Evolutionary conservation across 2,329 filamentous ascomycete species (phyloP), one percentile per base, ranked within the genome.

Genomic region (Harringtonia aguacate): DNA sequence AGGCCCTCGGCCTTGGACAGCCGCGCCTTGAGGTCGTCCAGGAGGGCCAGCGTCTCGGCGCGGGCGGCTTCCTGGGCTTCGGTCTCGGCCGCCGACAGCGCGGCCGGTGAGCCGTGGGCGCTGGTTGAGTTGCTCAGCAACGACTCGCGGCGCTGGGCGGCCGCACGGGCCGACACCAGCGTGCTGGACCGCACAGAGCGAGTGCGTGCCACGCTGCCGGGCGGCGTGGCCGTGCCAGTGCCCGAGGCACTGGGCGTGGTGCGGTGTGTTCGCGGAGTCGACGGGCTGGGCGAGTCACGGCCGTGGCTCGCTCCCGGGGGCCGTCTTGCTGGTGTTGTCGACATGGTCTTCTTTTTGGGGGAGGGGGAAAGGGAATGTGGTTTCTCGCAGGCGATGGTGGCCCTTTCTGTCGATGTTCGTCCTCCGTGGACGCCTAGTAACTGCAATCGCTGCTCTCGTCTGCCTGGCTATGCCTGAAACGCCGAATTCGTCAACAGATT

Each of bases 21-120:
- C 46, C 86, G 80, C 51, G 87, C 80, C 64, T 87, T 88, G 47
- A 95, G 68, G 51, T 95, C 88, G 51, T 94, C 86, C 46, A 95
- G 73, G 45, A 85, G 68, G 15, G 85, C 81, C 35, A 86, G 72
- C 49, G 84, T 81, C 62, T 92, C 87, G 17, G 86, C 87, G 53
- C 84, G 80, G 49, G 81, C 80, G 41, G 89, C 84, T 51, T 87
- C 75, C 45, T 86, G 80, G 29, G 69, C 69, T 48, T 74, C 72
- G 41, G 41, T 54, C 47, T 17, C 50, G 36, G 22, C 45, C 15
- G 38, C 42, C 5, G 36, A 17, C 30, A 22, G n/a, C n/a, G n/a
- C n/a, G n/a, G 31, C 28, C 33, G 15, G 28, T 10, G 24, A 27
- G 24, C 7, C 34, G 15, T 36, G 65, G 35, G 62, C 58, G 39